A percentile compares a stretch with the other conserved stretches of the same genome.
These are phyloP conservation scores for Beauveria sp. DNA, from an alignment of 2,329 filamentous ascomycete species.

Conservation along the genomic window DNA sequence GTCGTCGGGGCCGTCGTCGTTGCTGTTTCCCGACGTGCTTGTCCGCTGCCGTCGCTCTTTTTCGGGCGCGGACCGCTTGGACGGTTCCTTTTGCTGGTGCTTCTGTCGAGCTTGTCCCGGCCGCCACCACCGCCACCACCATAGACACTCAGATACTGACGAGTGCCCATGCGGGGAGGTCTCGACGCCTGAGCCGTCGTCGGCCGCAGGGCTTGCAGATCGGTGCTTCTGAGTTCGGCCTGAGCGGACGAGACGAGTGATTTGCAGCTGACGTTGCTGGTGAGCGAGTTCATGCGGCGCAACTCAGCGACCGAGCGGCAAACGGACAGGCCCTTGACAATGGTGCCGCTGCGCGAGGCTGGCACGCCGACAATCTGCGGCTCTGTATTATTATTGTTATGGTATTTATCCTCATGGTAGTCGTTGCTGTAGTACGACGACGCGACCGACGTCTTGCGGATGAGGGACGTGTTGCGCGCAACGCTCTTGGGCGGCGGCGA, in stretches of 20 bases:
- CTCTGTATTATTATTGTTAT: neutral
- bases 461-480: slow-evolving; percentile 2
- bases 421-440: slow-evolving; percentile 20
- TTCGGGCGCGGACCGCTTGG: neutral
- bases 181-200: slow-evolving; percentile 14
- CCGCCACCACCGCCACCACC: neutral
- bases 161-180: slow-evolving; percentile 27
- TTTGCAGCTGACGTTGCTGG: slow-evolving; percentile 36
- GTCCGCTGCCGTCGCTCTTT: neutral
- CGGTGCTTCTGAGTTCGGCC: no score
- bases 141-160: slow-evolving; percentile 38
- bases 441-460: slow-evolving; percentile 1
- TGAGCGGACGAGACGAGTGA: slow-evolving; percentile 27
- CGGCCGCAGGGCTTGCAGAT: slow-evolving; percentile 20
- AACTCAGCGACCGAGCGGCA: slow-evolving; percentile 43
- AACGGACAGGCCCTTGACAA: slow-evolving; percentile 19
- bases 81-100: slow-evolving; percentile 14
- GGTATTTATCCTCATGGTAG: neutral
- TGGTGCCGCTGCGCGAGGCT: neutral
- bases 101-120: neutral
- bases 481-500: slow-evolving; percentile 19
- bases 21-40: neutral
- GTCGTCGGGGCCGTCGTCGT: neutral
- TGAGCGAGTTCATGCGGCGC: slow-evolving; percentile 48
- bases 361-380: neutral